Percentiles rank a stretch among this genome's conserved stretches.
phyloP scores from a whole-genome alignment of 2,329 filamentous ascomycete genomes.

The Claviceps capensis region DNA sequence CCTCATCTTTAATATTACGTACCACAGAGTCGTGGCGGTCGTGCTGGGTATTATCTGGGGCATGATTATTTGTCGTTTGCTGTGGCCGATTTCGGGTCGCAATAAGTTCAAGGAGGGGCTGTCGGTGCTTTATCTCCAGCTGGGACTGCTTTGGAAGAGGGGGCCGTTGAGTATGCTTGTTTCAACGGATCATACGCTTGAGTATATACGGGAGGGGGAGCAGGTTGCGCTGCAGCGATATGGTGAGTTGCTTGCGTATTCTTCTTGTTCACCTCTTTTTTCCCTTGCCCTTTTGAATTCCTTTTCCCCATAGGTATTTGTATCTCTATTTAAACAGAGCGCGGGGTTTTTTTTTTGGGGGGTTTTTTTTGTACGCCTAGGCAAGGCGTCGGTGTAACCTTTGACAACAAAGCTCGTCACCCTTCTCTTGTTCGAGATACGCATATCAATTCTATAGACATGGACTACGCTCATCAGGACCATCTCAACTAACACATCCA shows the following conservation, averaged over 20 bases:
- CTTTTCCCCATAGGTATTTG: not conserved
- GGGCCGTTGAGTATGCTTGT: constrained; percentile 69
- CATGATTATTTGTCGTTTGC: constrained; percentile 71
- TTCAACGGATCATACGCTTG: constrained; percentile 40
- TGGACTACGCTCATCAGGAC: no score
- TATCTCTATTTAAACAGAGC: not conserved
- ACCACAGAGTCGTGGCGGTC: constrained; percentile 78
- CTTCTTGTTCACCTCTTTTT: not conserved
- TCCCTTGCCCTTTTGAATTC: not conserved
- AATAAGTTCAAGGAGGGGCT: constrained; percentile 80
- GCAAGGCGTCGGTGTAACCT: no score
- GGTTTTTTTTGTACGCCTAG: no score
- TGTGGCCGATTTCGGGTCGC: constrained; percentile 89
- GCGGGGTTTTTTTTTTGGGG: no score
- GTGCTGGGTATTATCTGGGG: constrained; percentile 84
- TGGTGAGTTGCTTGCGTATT: constrained; percentile 16
- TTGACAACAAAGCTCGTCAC: no score
- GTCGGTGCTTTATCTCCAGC: constrained; percentile 81
- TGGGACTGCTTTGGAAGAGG: constrained; percentile 92
- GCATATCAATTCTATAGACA: no score
- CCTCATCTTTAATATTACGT: constrained; percentile 73
- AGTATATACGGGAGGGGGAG: constrained; percentile 80
- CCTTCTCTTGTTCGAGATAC: no score
- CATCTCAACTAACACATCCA: not conserved
- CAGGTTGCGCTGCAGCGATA: constrained; percentile 80